These are phyloP conservation scores for Crithidia brevicula DNA, from an alignment of 208 protist genomes.

Conservation along the genomic window DNA sequence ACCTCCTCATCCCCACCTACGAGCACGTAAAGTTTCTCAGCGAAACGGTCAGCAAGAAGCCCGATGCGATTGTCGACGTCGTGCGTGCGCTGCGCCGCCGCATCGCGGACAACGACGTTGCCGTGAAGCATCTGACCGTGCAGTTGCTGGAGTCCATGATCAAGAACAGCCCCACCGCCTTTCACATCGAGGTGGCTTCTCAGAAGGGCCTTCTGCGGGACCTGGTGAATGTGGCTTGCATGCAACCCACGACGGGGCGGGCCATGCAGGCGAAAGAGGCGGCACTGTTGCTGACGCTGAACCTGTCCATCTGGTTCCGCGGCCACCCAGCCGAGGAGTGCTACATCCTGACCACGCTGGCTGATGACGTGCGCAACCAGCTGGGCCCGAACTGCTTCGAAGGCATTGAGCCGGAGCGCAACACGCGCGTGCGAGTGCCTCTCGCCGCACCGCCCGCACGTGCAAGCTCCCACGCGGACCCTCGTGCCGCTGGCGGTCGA, in stretches of 20 bases:
- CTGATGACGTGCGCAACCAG: conserved; percentile 62
- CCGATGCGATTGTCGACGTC: conserved; percentile 64
- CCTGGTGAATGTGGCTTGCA: conserved; percentile 65
- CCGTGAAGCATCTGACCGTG: conserved; percentile 76
- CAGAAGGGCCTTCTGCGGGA: conserved; percentile 85
- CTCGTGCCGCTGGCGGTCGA: neutral
- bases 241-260: conserved; percentile 47
- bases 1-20: conserved; percentile 53
- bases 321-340: conserved; percentile 63
- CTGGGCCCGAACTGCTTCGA: conserved; percentile 77
- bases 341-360: conserved; percentile 69
- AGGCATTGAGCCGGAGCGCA: conserved; percentile 60
- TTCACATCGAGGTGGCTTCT: conserved; percentile 73
- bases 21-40: conserved; percentile 80
- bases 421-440: conserved; percentile 30
- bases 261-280: conserved; percentile 60
- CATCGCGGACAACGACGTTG: conserved; percentile 59
- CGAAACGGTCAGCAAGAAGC: conserved; percentile 61
- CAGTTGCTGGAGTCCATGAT: conserved; percentile 72
- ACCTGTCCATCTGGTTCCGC: conserved; percentile 87
- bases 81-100: conserved; percentile 81
- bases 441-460: conserved; percentile 1
- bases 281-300: conserved; percentile 73
- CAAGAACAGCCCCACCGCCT: conserved; percentile 53
- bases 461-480: neutral